phyloP scores from a whole-genome alignment of 805 yeast species.

The Candida maltosa region DNA sequence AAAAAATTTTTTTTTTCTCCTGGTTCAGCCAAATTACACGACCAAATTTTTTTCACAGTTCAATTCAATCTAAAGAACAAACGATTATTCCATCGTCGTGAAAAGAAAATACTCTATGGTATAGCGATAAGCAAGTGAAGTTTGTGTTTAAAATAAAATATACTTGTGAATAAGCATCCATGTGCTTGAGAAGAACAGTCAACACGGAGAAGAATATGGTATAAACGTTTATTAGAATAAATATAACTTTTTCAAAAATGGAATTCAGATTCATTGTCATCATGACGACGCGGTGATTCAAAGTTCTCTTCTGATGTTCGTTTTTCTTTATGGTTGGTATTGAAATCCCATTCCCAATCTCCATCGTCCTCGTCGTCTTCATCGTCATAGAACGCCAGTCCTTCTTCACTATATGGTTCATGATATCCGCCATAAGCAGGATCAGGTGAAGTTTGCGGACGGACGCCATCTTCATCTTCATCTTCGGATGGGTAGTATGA shows the following conservation, averaged over 20 bases:
- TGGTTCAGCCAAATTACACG: background rate
- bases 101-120: background rate
- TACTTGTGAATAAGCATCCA: background rate
- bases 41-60: too few species aligned
- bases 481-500: slow-evolving; percentile 26
- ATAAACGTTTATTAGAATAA: too few species aligned
- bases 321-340: too few species aligned
- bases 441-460: too few species aligned
- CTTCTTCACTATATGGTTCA: too few species aligned
- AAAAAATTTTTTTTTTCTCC: background rate
- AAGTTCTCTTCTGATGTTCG: background rate
- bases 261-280: slow-evolving; percentile 6
- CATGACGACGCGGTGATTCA: background rate
- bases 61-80: too few species aligned
- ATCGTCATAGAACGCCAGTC: background rate
- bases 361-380: slow-evolving; percentile 3
- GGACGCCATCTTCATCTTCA: slow-evolving; percentile 20
- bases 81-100: too few species aligned
- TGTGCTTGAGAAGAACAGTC: too few species aligned
- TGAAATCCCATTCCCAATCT: slow-evolving; percentile 8
- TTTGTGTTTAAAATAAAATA: background rate
- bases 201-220: too few species aligned
- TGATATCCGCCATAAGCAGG: too few species aligned
- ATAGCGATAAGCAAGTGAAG: background rate
- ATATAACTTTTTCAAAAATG: too few species aligned